phyloP scores from a whole-genome alignment of 106 monocot genomes.

The Dactylorhiza incarnata region DNA sequence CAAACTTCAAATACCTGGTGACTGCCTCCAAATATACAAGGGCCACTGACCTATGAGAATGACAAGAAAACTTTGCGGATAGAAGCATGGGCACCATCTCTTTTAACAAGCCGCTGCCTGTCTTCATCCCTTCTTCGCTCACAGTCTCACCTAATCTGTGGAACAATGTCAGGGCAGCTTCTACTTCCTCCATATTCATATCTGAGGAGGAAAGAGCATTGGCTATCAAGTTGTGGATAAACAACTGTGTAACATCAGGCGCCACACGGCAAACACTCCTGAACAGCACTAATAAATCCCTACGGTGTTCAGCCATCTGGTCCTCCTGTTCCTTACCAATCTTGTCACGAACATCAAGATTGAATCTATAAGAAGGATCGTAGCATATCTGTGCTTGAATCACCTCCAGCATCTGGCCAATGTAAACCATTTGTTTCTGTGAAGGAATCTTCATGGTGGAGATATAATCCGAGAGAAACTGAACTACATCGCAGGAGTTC shows the following conservation, averaged over 20 bases:
- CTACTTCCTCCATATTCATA: constrained; percentile 69
- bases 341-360: constrained; percentile 81
- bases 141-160: constrained; percentile 70
- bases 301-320: constrained; percentile 65
- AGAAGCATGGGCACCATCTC: constrained; percentile 79
- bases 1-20: constrained; percentile 86
- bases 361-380: constrained; percentile 54
- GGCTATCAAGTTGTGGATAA: constrained; percentile 52
- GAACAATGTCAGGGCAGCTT: constrained; percentile 67
- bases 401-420: constrained; percentile 69
- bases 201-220: constrained; percentile 34
- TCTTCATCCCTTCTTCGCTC: constrained; percentile 60
- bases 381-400: constrained; percentile 50
- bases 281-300: constrained; percentile 54
- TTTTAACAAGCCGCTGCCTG: constrained; percentile 47
- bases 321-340: constrained; percentile 94
- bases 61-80: constrained; percentile 59
- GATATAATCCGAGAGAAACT: constrained; percentile 71
- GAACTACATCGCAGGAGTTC: constrained; percentile 43
- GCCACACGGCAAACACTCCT: constrained; percentile 66
- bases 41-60: constrained; percentile 81
- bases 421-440: constrained; percentile 49
- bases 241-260: constrained; percentile 61
- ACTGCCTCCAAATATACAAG: constrained; percentile 78
- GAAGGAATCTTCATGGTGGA: constrained; percentile 54